Evolutionary conservation across 495 filamentous ascomycete genomes (phyloP), one percentile per base, ranked within the genome.

Genomic region (Darksidea phi): DNA sequence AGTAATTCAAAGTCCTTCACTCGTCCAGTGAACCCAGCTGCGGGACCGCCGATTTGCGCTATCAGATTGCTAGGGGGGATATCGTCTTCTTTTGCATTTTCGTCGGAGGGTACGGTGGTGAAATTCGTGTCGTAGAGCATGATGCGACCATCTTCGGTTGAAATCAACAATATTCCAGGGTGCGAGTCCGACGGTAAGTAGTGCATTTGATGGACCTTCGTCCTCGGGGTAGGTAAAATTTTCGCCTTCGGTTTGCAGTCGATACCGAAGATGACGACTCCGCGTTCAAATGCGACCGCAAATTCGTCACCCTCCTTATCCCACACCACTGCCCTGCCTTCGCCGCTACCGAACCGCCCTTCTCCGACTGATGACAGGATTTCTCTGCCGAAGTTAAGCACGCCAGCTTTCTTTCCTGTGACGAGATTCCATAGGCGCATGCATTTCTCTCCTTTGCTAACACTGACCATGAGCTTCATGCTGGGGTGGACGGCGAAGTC

Each of bases 391-490:
- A 97, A 97, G 68, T 88, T 93, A 67, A 97, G 73, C 46, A 96
- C 92, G 17, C 91, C 89, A 17, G 90, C 90, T 73, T 95, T 97
- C 78, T 91, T 95, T 2, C 92, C 95, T 25, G 94, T 97, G 67
- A 96, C 90, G 49, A 99, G 70, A 68, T 99, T 97, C 94, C 94
- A 99, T 61, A 97, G 76, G 63, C 94, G 78, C 88, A 99, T 91
- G 67, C 84, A 91, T 53, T 84, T 82, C 78, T 97, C 95, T 41
- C 91, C 91, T 60, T 85, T 88, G 25, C 88, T 85, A 3, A 97
- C 91, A 67, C 84, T 91, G 47, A 99, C 80, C 85, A 96, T 94
- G 53, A 99, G 81, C 77, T 97, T 97, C 82, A 91, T 89, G 74
- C 87, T 91, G 2, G 94, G 95, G 68, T 99, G 95, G 4, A 97